Base-by-base conservation (phyloP, 805 yeast genomes). In the Kregervanrija delftensis region DNA sequence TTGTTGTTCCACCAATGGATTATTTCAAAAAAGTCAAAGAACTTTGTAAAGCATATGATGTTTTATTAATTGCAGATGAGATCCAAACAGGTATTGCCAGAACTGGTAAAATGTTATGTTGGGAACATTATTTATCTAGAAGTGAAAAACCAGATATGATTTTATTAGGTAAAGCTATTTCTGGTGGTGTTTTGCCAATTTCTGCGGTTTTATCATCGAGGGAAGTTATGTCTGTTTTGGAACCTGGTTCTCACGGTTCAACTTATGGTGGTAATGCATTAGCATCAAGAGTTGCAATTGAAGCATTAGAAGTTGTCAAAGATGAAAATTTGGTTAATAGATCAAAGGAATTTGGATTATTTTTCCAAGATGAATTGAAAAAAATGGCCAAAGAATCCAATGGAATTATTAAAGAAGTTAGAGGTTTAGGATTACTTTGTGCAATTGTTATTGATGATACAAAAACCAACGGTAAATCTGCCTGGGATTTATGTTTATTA, bases 241-340 rank as follows among this genome's bases (percentile, higher is more conserved):
- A 86, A 50, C 95, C 97, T 28, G 98, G 98, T 44, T 86, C 96
- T 31, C 98, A 91, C 67, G 98, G 98, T 42, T 90, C 97, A 30
- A 91, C 98, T 16, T 91, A 86, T 63, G 98, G 98, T 67, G 98
- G 98, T 65, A 91, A 89, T 70, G 96, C 98, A 53, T 76, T 91
- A 63, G 91, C 96, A 16, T 87, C 95, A 53, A 77, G 87, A 45
- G 96, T 88, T 15, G 93, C 97, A 49, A 81, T 87, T 63, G 96
- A 96, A 47, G 96, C 98, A 10, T 73, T 91, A 53, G 77, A 88
- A 56, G 98, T 91, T 43, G 87, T 91, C 45, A 77, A 75, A 64
- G 95, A 91, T 55, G 98, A 91, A 68, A 74, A 81, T 22, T 75
- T 91, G 58, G 89, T 83, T 35, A 86, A 86, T 59, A 79, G 95